Percentiles rank a stretch among this genome's conserved stretches.
These are phyloP conservation scores for Syzygium jambos DNA, from an alignment of 345 rosid species.

Conservation along the genomic window DNA sequence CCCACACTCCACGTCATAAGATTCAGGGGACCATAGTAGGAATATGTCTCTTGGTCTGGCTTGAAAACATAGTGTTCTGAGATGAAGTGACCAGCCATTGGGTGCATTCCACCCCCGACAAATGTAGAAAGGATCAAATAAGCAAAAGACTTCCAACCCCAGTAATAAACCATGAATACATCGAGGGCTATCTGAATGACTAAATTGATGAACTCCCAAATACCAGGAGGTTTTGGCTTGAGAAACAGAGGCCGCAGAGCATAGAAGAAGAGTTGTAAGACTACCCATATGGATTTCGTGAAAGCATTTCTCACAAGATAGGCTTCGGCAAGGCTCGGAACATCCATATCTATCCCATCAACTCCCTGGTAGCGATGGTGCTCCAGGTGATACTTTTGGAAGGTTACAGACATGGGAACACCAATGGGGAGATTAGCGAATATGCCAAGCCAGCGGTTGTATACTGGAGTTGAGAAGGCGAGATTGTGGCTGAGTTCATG, in stretches of 20 bases:
- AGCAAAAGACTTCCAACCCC: constrained; percentile 65
- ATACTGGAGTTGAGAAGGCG: constrained; percentile 67
- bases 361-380: constrained; percentile 91
- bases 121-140: constrained; percentile 81
- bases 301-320: constrained; percentile 40
- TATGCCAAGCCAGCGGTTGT: constrained; percentile 83
- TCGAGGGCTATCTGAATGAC: constrained; percentile 46
- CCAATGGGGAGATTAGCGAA: constrained; percentile 88
- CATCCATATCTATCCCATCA: constrained; percentile 75
- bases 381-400: constrained; percentile 89
- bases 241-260: constrained; percentile 74
- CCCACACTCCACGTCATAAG: constrained; percentile 76
- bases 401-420: constrained; percentile 83
- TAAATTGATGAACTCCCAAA: constrained; percentile 67
- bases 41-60: constrained; percentile 78
- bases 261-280: constrained; percentile 81
- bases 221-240: constrained; percentile 84
- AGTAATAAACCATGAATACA: constrained; percentile 37
- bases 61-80: constrained; percentile 85
- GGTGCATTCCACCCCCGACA: constrained; percentile 90
- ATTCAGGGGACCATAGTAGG: constrained; percentile 83
- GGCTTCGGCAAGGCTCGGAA: constrained; percentile 66
- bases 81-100: constrained; percentile 88
- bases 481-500: constrained; percentile 94
- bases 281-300: constrained; percentile 65